Evolutionary conservation across 257 asterid genomes (phyloP).

Genomic region (Ilex aquifolium): DNA sequence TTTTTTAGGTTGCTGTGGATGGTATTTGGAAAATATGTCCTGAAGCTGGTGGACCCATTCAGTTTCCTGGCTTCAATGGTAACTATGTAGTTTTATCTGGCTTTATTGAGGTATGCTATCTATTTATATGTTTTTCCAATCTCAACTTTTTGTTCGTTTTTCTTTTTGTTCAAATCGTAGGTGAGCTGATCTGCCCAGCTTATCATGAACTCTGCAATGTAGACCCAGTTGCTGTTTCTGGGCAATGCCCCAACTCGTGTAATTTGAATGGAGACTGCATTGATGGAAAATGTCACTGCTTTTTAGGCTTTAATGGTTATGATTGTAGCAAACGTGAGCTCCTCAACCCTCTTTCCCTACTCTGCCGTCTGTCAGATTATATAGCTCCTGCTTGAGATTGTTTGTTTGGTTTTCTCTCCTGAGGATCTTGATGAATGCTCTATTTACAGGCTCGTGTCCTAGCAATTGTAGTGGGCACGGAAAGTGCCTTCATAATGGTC

Average conservation of each 20-base stretch:
- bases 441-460: constrained; percentile 68
- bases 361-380: not conserved
- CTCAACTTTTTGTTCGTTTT: not conserved
- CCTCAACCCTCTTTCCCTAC: constrained; percentile 2
- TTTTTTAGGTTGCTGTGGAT: constrained; percentile 77
- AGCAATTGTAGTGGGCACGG: constrained; percentile 63
- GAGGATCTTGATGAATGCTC: not conserved
- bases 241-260: constrained; percentile 82
- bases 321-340: constrained; percentile 67
- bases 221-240: constrained; percentile 56
- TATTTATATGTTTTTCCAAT: not conserved
- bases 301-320: constrained; percentile 83
- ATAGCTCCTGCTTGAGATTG: not conserved
- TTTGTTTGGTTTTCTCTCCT: not conserved
- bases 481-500: constrained; percentile 54
- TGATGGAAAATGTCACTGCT: constrained; percentile 79
- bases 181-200: constrained; percentile 90
- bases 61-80: constrained; percentile 85
- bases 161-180: constrained; percentile 30
- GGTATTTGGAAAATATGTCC: constrained; percentile 84
- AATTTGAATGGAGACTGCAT: constrained; percentile 84
- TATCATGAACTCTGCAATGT: constrained; percentile 78
- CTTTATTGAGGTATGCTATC: too few species aligned
- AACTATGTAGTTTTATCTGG: constrained; percentile 4
- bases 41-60: constrained; percentile 73